These are phyloP conservation scores for Ceratocystiopsis minuta DNA, from an alignment of 2,329 filamentous ascomycete species.

Conservation along the genomic window DNA sequence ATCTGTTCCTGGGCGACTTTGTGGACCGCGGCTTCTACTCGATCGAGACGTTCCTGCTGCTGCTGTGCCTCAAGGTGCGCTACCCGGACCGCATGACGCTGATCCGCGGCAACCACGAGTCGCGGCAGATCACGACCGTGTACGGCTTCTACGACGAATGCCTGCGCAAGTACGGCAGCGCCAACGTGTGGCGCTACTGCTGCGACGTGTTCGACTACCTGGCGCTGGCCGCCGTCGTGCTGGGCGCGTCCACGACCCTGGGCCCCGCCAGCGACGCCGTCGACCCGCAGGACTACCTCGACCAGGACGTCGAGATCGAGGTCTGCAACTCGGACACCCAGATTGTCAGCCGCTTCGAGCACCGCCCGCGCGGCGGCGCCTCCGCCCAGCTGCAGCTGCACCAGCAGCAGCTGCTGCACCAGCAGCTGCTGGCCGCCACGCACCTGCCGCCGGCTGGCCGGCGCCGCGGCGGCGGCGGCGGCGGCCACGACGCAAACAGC, in stretches of 20 bases:
- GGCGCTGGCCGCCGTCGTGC: slow-evolving; percentile 70
- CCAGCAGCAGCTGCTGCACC: slow-evolving; percentile 11
- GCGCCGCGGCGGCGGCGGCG: slow-evolving; percentile 11
- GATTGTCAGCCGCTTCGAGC: slow-evolving; percentile 51
- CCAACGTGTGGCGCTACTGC: slow-evolving; percentile 93
- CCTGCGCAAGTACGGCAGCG: slow-evolving; percentile 84
- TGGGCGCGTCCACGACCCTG: slow-evolving; percentile 62
- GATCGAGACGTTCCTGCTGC: slow-evolving; percentile 85
- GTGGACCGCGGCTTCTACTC: slow-evolving; percentile 97
- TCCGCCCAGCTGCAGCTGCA: slow-evolving; percentile 9
- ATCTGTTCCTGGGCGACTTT: slow-evolving; percentile 75
- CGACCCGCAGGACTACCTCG: slow-evolving; percentile 28
- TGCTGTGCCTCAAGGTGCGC: slow-evolving; percentile 89
- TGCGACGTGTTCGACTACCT: slow-evolving; percentile 98
- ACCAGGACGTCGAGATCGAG: slow-evolving; percentile 77
- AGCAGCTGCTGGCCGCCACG: slow-evolving; percentile 4
- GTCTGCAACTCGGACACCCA: slow-evolving; percentile 73
- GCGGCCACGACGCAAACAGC: background rate
- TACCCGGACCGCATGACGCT: slow-evolving; percentile 95
- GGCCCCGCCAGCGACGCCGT: slow-evolving; percentile 27
- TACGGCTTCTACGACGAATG: slow-evolving; percentile 99
- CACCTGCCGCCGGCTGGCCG: background rate
- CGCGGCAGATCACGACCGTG: slow-evolving; percentile 88
- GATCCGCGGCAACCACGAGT: slow-evolving; percentile 90
- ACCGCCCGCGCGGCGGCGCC: slow-evolving; percentile 17